phyloP scores from a whole-genome alignment of 306 rosid genomes.

The Oemleria cerasiformis region DNA sequence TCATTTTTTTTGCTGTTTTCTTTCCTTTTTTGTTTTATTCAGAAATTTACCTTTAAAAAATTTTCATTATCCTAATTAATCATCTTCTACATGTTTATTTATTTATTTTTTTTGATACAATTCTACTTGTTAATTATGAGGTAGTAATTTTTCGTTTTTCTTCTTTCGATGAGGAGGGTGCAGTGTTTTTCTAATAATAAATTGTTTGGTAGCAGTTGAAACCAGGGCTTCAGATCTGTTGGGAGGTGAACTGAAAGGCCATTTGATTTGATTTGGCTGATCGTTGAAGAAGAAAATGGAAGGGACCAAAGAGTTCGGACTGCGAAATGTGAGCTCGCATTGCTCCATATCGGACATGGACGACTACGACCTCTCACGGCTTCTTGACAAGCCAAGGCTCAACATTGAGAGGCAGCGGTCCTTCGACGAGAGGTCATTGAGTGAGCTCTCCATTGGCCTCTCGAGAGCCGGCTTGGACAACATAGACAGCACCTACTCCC shows the following conservation, averaged over 20 bases:
- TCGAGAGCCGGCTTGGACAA: conserved; percentile 53
- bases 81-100: too few species aligned
- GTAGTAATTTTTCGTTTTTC: too few species aligned
- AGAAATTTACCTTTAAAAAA: too few species aligned
- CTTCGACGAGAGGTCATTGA: conserved; percentile 89
- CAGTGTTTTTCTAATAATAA: neutral
- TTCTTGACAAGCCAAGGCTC: conserved; percentile 68
- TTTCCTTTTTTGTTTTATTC: neutral
- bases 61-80: too few species aligned
- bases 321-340: conserved; percentile 62
- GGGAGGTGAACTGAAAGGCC: neutral
- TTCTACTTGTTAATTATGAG: too few species aligned
- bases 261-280: conserved; percentile 8
- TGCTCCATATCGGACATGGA: conserved; percentile 80
- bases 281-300: conserved; percentile 47
- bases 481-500: conserved; percentile 60
- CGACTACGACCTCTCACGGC: conserved; percentile 67
- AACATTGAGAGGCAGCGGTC: conserved; percentile 85
- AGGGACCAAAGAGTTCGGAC: conserved; percentile 46
- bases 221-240: neutral
- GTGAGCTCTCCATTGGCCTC: conserved; percentile 70
- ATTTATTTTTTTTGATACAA: too few species aligned
- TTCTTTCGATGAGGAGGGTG: neutral
- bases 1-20: conserved; percentile 6
- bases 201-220: neutral